Evolutionary conservation across 1,284 basidiomycete genomes (phyloP), one percentile per base, ranked within the genome.

Genomic region (Ceratobasidium sp.): DNA sequence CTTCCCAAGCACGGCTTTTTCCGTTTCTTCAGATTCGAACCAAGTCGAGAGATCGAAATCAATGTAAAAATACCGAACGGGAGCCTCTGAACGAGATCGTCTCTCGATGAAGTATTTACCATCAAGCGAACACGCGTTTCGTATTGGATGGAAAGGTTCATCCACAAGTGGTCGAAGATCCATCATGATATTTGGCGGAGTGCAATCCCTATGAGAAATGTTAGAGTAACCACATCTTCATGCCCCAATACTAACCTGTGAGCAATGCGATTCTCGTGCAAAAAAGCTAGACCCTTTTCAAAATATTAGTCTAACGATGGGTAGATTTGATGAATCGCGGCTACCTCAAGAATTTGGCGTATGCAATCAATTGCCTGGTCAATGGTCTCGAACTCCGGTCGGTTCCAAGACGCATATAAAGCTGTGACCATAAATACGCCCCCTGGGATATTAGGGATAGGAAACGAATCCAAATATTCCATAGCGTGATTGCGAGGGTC

Each of bases 1-100:
- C 33, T 15, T 23, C 3, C 77, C 77, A 2, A 55, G 58, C 4
- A 77, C 77, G 20, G 71, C 26, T 12, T 60, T n/a, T 18, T 46
- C 42, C 2, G 68, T 73, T 3, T 73, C 60, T 26, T n/a, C 3
- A 40, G 39, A 63, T 18, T 44, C 20, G 28, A 71, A 76, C 0
- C 68, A 61, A 6, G 68, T 46, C 18, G 78, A 79, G 15, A 80
- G 69, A 0, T 78, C 79, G 56, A 79, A 80, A 51, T 80, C 79
- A 44, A 80, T 78, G 20, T 73, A 78, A 40, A 73, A 80, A 49
- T 80, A 80, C 0, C 61, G n/a, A 2, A 80, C 77, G 1, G 53
- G 69, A 13, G 28, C n/a, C 5, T 49, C 40, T 18, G 9, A n/a
- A 13, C 70, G 70, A 56, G 46, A n/a, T n/a, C 49, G 55, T 26